Evolutionary conservation across 2,329 filamentous ascomycete genomes (phyloP).

Genomic region (Epicoccum sorghinum): DNA sequence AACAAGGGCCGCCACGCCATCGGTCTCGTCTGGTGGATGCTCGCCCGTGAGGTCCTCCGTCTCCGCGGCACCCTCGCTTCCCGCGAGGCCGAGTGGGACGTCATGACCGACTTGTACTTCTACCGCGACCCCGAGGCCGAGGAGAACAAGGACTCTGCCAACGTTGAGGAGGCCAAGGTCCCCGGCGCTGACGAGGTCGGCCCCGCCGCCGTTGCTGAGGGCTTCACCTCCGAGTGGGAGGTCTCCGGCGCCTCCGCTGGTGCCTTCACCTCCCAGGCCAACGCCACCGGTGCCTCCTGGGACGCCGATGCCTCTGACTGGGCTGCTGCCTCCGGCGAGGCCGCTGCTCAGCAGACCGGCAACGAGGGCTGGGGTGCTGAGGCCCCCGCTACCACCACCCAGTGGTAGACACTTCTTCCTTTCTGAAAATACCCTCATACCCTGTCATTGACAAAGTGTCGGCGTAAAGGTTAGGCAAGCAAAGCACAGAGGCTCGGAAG

Average conservation of each 20-base stretch:
- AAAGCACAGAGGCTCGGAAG: conserved; percentile 24
- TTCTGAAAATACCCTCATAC: conserved; percentile 29
- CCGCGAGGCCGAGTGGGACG: conserved; percentile 97
- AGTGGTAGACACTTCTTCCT: conserved; percentile 52
- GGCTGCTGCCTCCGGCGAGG: conserved; percentile 65
- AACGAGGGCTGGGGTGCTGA: conserved; percentile 60
- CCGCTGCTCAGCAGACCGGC: conserved; percentile 47
- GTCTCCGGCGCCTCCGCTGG: conserved; percentile 69
- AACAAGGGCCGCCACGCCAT: conserved; percentile 99
- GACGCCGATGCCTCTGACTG: conserved; percentile 71
- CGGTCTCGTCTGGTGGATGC: conserved; percentile 98
- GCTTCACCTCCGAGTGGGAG: conserved; percentile 88
- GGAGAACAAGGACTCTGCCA: conserved; percentile 92
- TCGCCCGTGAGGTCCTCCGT: conserved; percentile 98
- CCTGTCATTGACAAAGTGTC: conserved; percentile 42
- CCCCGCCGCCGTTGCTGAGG: conserved; percentile 76
- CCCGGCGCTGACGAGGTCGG: conserved; percentile 85
- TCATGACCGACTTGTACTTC: conserved; percentile 99
- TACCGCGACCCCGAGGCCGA: conserved; percentile 99
- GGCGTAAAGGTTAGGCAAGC: conserved; percentile 27
- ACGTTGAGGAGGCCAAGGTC: conserved; percentile 83
- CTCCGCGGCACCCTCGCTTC: conserved; percentile 95
- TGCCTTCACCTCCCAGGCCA: conserved; percentile 63
- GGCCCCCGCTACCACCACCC: conserved; percentile 42
- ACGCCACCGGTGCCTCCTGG: conserved; percentile 66